Conservation (phyloP, 805 yeast genomes). For the Wickerhamomyces bovis region DNA sequence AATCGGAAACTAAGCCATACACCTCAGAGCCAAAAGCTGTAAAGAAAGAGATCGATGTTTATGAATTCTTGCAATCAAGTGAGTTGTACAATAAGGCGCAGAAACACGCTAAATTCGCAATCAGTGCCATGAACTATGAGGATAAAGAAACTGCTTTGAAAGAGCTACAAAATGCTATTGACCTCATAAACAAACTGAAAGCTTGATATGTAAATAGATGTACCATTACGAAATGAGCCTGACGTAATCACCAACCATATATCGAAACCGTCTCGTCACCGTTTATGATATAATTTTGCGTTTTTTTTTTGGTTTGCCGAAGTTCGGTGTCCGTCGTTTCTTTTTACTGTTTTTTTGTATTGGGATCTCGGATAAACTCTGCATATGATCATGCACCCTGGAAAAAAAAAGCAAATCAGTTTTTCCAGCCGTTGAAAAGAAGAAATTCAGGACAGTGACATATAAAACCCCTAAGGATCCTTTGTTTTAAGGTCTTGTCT, state of each 20-base stretch:
- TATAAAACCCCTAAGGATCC: neutral
- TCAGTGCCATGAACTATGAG: conserved; percentile 74
- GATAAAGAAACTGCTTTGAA: conserved; percentile 62
- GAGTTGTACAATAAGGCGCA: conserved; percentile 56
- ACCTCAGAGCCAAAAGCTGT: neutral
- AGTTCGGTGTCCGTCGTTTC: neutral
- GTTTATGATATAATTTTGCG: neutral
- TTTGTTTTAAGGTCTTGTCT: neutral
- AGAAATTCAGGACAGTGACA: neutral
- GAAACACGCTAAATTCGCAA: conserved; percentile 67
- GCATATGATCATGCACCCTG: neutral
- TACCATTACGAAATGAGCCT: too few species aligned
- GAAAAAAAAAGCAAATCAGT: neutral
- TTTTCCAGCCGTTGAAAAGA: neutral
- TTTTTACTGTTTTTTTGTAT: neutral
- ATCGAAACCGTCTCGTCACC: too few species aligned
- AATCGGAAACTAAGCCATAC: neutral
- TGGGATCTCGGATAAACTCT: neutral
- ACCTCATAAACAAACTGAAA: conserved; percentile 24
- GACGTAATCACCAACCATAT: too few species aligned
- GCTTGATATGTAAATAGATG: neutral
- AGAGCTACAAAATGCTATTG: conserved; percentile 52
- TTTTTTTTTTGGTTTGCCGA: neutral
- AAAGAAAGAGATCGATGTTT: conserved; percentile 27
- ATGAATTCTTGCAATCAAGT: conserved; percentile 46